phyloP scores from a whole-genome alignment of 2,329 filamentous ascomycete species.

The Fusarium sp. region DNA sequence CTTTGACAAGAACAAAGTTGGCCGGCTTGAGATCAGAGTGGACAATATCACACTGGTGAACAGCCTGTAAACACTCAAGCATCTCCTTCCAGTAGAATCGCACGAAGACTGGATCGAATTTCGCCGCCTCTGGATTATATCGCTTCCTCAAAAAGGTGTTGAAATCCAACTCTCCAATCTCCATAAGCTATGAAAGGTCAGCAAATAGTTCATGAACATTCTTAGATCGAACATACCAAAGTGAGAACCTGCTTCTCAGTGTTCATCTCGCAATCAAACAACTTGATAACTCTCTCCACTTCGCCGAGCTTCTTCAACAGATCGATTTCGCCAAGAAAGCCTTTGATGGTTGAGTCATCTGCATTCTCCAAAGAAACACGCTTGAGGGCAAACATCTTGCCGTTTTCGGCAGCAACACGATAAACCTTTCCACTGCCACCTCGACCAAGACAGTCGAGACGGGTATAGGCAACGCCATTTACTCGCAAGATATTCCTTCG shows the following conservation, averaged over 20 bases:
- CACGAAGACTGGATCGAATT: slow-evolving; percentile 89
- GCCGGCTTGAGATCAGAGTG: slow-evolving; percentile 97
- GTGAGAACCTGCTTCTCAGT: slow-evolving; percentile 89
- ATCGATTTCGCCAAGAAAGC: slow-evolving; percentile 96
- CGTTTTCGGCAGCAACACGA: slow-evolving; percentile 96
- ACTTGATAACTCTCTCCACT: slow-evolving; percentile 88
- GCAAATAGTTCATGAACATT: background rate
- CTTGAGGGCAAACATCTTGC: slow-evolving; percentile 94
- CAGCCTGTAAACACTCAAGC: slow-evolving; percentile 92
- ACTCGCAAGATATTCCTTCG: slow-evolving; percentile 87
- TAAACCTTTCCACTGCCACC: slow-evolving; percentile 96
- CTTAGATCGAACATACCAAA: slow-evolving; percentile 69
- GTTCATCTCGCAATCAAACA: slow-evolving; percentile 95
- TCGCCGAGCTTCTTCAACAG: slow-evolving; percentile 83
- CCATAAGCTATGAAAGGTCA: slow-evolving; percentile 78
- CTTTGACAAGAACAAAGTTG: slow-evolving; percentile 94
- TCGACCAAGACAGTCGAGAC: slow-evolving; percentile 89
- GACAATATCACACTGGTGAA: slow-evolving; percentile 91
- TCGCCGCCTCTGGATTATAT: slow-evolving; percentile 77
- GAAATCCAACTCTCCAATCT: slow-evolving; percentile 94
- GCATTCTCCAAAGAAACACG: slow-evolving; percentile 90
- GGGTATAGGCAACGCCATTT: slow-evolving; percentile 91
- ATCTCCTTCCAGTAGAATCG: slow-evolving; percentile 99
- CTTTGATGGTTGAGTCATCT: slow-evolving; percentile 83
- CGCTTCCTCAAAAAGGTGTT: slow-evolving; percentile 84